Percentiles rank a stretch among this genome's conserved stretches.
phyloP scores from a whole-genome alignment of 1,284 basidiomycete genomes.

The Marasmius fiardii region DNA sequence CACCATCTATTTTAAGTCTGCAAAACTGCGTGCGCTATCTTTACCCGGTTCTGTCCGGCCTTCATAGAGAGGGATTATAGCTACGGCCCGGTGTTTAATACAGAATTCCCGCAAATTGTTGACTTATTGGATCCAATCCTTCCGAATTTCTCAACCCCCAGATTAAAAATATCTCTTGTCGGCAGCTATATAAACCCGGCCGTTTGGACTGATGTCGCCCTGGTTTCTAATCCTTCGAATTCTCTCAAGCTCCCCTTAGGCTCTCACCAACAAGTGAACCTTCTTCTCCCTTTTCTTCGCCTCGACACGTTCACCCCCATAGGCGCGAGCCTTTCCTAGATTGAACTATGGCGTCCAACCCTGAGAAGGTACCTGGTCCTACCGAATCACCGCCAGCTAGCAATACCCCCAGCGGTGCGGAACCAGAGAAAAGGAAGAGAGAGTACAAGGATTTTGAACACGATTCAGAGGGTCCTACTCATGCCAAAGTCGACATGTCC shows the following conservation, averaged over 20 bases:
- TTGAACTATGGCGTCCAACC: slow-evolving; percentile 36
- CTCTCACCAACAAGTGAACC: slow-evolving; percentile 15
- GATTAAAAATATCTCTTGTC: not conserved
- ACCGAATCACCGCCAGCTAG: slow-evolving; percentile 35
- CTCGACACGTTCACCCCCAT: not conserved
- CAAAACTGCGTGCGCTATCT: no score
- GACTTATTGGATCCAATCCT: no score
- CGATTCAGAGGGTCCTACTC: slow-evolving; percentile 66
- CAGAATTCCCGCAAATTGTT: no score
- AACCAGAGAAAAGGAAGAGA: slow-evolving; percentile 70
- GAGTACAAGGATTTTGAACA: slow-evolving; percentile 92
- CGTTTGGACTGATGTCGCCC: not conserved
- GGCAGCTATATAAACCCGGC: not conserved
- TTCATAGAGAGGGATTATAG: no score
- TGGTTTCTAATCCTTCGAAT: slow-evolving; percentile 19
- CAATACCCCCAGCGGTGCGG: slow-evolving; percentile 19
- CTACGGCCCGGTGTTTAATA: no score
- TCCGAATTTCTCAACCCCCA: not conserved
- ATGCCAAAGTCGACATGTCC: slow-evolving; percentile 87
- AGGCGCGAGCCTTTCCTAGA: slow-evolving; percentile 3
- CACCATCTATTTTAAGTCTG: no score
- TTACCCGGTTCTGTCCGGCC: no score
- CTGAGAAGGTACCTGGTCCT: slow-evolving; percentile 64
- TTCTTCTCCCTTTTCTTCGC: slow-evolving; percentile 8
- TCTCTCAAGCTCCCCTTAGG: slow-evolving; percentile 10